Evolutionary conservation across 2,329 filamentous ascomycete genomes (phyloP).

Genomic region (Xylaria polymorpha): DNA sequence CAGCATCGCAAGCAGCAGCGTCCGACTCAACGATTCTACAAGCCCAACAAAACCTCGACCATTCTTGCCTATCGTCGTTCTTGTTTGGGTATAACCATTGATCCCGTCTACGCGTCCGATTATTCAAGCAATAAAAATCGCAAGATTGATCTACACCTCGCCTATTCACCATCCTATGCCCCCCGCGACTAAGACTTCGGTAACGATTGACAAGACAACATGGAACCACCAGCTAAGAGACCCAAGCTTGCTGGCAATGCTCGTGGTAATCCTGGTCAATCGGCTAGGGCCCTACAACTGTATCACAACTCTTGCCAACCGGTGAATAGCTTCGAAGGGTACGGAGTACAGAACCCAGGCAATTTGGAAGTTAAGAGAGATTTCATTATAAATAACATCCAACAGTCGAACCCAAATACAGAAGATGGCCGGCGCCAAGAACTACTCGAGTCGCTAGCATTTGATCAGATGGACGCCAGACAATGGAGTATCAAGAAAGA

Average conservation of each 20-base stretch:
- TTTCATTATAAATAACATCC: constrained; percentile 3
- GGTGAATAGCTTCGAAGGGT: constrained; percentile 11
- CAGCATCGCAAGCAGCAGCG: not conserved
- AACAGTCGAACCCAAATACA: not conserved
- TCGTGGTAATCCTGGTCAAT: not conserved
- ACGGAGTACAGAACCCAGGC: constrained; percentile 18
- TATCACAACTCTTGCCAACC: not conserved
- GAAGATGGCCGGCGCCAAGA: not conserved
- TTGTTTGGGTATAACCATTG: too few species aligned
- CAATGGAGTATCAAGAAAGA: constrained; percentile 38
- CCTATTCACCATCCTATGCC: not conserved
- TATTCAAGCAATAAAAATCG: not conserved
- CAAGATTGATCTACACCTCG: not conserved
- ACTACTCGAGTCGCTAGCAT: constrained; percentile 37
- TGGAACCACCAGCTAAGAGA: constrained; percentile 15
- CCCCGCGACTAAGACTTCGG: not conserved
- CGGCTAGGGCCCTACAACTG: not conserved
- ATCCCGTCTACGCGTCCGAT: not conserved
- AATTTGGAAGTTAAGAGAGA: not conserved
- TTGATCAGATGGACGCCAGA: constrained; percentile 42
- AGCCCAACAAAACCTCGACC: not conserved
- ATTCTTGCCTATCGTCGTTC: not conserved
- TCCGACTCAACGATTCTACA: not conserved
- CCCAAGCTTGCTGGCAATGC: not conserved
- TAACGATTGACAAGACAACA: not conserved